Evolutionary conservation across 1,139 yeast genomes (phyloP).

Genomic region (Yamadazyma atlantica): DNA sequence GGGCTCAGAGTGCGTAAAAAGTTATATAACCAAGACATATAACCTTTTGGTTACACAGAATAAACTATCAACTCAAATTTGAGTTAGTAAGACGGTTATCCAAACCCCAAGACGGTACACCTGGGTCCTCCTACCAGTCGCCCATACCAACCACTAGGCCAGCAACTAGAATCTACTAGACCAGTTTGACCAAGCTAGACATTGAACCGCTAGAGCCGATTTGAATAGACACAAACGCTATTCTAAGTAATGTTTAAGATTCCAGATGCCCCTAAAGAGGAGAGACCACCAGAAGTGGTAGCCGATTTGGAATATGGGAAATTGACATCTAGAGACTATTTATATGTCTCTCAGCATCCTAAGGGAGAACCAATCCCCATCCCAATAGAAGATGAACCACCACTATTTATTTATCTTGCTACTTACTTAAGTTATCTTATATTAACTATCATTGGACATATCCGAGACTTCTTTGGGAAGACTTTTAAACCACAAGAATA

Average conservation of each 20-base stretch:
- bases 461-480: constrained; percentile 85
- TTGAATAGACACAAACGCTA: too few relatives aligned
- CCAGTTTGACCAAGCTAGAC: too few relatives aligned
- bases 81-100: too few relatives aligned
- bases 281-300: constrained; percentile 48
- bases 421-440: constrained; percentile 84
- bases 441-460: constrained; percentile 83
- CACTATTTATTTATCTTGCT: constrained; percentile 71
- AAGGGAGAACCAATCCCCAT: constrained; percentile 55
- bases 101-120: too few relatives aligned
- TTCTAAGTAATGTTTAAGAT: constrained; percentile 27
- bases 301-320: constrained; percentile 67
- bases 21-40: too few relatives aligned
- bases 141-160: too few relatives aligned
- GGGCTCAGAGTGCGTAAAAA: too few relatives aligned
- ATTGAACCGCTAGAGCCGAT: too few relatives aligned
- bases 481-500: constrained; percentile 65
- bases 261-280: constrained; percentile 52
- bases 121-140: too few relatives aligned
- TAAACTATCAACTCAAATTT: too few relatives aligned
- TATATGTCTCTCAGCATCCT: constrained; percentile 53
- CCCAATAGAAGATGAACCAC: constrained; percentile 83
- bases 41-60: too few relatives aligned
- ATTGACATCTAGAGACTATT: constrained; percentile 55
- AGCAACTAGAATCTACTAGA: too few relatives aligned